phyloP scores from a whole-genome alignment of 148 eudicot species.

The Dianthus caryophyllus region DNA sequence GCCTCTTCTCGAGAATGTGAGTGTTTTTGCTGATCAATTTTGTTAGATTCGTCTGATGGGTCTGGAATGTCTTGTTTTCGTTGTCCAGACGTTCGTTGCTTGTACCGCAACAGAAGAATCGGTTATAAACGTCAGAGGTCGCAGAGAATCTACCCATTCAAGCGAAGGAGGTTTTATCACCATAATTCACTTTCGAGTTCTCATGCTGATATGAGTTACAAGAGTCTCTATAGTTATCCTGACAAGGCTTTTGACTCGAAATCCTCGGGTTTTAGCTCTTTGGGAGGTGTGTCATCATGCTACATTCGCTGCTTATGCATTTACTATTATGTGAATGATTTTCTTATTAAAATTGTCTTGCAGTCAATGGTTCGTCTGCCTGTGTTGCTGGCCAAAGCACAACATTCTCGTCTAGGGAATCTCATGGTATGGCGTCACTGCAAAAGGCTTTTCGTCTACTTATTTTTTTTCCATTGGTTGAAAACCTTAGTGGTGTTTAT shows the following conservation, averaged over 20 bases:
- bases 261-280: neutral
- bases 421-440: conserved; percentile 57
- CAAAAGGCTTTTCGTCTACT: conserved; percentile 32
- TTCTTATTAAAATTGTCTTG: conserved; percentile 20
- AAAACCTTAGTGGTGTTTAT: conserved; percentile 26
- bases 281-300: conserved; percentile 39
- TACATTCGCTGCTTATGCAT: conserved; percentile 12
- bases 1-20: conserved; percentile 6
- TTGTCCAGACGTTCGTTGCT: conserved; percentile 44
- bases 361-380: conserved; percentile 46
- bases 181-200: conserved; percentile 45
- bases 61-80: conserved; percentile 5
- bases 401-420: conserved; percentile 49
- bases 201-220: conserved; percentile 36
- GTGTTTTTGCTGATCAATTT: neutral
- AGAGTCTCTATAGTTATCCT: conserved; percentile 37
- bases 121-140: conserved; percentile 61
- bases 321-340: conserved; percentile 13
- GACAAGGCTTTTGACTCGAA: conserved; percentile 28
- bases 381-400: conserved; percentile 44
- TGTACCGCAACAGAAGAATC: conserved; percentile 39
- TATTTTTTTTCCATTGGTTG: conserved; percentile 28
- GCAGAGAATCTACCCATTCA: conserved; percentile 79
- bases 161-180: conserved; percentile 61
- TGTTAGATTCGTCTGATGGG: conserved; percentile 2